Conservation (phyloP, 108 stramenopile species). For the Nitzschia sp. region DNA sequence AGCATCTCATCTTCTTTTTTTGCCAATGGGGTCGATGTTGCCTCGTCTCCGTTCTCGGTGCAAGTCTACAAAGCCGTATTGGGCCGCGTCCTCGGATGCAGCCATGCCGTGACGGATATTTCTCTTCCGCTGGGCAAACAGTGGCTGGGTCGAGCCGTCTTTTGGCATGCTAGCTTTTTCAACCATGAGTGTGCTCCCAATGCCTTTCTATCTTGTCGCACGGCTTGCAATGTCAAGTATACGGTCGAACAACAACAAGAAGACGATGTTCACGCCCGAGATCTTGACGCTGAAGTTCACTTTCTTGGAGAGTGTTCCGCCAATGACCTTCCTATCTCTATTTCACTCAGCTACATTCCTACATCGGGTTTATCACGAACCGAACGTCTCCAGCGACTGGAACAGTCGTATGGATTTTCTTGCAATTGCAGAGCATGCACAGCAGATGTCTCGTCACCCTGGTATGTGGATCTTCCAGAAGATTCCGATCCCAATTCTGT, state of each 20-base stretch:
- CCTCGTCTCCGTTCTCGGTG: background rate
- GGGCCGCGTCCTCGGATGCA: constrained; percentile 36
- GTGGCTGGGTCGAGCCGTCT: constrained; percentile 36
- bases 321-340: constrained; percentile 10
- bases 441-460: background rate
- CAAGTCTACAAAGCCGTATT: background rate
- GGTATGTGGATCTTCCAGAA: constrained; percentile 6
- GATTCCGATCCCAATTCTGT: constrained; percentile 26
- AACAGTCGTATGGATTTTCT: constrained; percentile 26
- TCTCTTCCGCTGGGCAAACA: constrained; percentile 33
- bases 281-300: constrained; percentile 28
- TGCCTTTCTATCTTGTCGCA: constrained; percentile 36
- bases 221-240: background rate
- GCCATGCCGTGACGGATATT: constrained; percentile 39
- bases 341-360: constrained; percentile 48
- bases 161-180: constrained; percentile 41
- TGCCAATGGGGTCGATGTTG: background rate
- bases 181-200: constrained; percentile 49
- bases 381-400: constrained; percentile 30
- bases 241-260: background rate
- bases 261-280: too few relatives aligned
- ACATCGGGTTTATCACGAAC: constrained; percentile 26
- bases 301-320: constrained; percentile 8
- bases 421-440: constrained; percentile 32
- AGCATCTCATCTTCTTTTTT: background rate